A percentile compares a stretch with the other conserved stretches of the same genome.
Conservation (phyloP, 306 rosid species). For the Hippophae gyantsensis region DNA sequence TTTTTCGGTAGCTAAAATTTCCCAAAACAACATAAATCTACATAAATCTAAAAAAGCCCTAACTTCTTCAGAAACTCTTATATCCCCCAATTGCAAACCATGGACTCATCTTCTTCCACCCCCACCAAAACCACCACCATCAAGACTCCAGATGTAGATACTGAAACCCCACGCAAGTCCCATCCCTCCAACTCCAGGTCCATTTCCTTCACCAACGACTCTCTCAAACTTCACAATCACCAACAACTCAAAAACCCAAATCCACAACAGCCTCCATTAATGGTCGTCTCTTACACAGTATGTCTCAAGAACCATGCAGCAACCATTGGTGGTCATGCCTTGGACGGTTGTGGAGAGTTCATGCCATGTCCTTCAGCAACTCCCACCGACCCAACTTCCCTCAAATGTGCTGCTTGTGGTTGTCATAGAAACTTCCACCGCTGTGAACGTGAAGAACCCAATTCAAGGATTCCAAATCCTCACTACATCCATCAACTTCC, state of each 20-base stretch:
- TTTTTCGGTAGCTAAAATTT: not conserved
- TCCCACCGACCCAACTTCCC: slow-evolving; percentile 52
- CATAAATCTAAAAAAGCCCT: slow-evolving; percentile 29
- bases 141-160: slow-evolving; percentile 26
- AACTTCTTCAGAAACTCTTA: slow-evolving; percentile 11
- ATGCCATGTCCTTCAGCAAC: slow-evolving; percentile 41
- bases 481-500: slow-evolving; percentile 21
- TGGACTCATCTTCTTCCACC: slow-evolving; percentile 28
- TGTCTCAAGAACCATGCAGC: slow-evolving; percentile 94
- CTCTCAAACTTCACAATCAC: slow-evolving; percentile 30
- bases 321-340: slow-evolving; percentile 64
- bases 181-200: slow-evolving; percentile 24
- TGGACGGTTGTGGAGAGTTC: slow-evolving; percentile 93
- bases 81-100: slow-evolving; percentile 18
- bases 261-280: not conserved
- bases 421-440: slow-evolving; percentile 98
- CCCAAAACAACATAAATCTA: not conserved
- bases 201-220: slow-evolving; percentile 42
- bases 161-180: slow-evolving; percentile 36
- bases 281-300: slow-evolving; percentile 45
- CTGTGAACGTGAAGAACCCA: slow-evolving; percentile 40
- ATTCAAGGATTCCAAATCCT: slow-evolving; percentile 15
- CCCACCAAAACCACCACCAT: slow-evolving; percentile 17
- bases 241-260: not conserved
- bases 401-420: slow-evolving; percentile 86